These are phyloP conservation scores for Boletus sp. DNA, from an alignment of 1,284 basidiomycete species.

Conservation along the genomic window DNA sequence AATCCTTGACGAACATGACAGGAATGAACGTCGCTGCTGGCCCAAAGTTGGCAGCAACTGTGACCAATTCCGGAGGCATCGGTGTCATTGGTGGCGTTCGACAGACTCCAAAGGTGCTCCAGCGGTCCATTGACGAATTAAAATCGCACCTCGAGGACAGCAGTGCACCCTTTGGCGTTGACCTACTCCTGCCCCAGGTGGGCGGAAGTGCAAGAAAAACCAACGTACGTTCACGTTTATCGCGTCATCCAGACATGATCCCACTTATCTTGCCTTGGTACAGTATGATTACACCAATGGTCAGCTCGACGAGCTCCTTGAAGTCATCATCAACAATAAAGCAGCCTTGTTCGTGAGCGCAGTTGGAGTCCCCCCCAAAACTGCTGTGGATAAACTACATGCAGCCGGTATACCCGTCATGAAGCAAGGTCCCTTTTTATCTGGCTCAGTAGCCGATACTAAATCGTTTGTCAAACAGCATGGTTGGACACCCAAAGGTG, in stretches of 20 bases:
- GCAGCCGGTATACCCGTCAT: slow-evolving; percentile 75
- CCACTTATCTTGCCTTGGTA: slow-evolving; percentile 1
- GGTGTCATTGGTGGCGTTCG: slow-evolving; percentile 82
- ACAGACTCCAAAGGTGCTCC: slow-evolving; percentile 65
- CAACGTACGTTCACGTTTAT: slow-evolving; percentile 46
- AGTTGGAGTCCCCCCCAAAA: slow-evolving; percentile 80
- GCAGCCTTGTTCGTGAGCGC: slow-evolving; percentile 81
- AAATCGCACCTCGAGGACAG: slow-evolving; percentile 67
- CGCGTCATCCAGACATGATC: neutral
- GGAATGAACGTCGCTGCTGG: slow-evolving; percentile 88
- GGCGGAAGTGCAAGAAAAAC: slow-evolving; percentile 78
- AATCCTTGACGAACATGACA: slow-evolving; percentile 12
- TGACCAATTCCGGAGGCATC: slow-evolving; percentile 78
- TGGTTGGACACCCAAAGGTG: slow-evolving; percentile 87
- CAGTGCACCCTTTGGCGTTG: slow-evolving; percentile 78
- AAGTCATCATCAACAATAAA: slow-evolving; percentile 75
- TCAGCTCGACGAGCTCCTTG: slow-evolving; percentile 68
- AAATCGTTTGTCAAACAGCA: slow-evolving; percentile 42
- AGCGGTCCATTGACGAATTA: slow-evolving; percentile 62
- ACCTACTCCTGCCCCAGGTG: slow-evolving; percentile 76
- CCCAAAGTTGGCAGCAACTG: slow-evolving; percentile 71
- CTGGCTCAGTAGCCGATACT: neutral
- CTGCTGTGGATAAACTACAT: slow-evolving; percentile 78
- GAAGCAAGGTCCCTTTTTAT: slow-evolving; percentile 58
- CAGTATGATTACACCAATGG: slow-evolving; percentile 77